Percentiles rank a stretch among this genome's conserved stretches.
Evolutionary conservation across 2,329 filamentous ascomycete genomes (phyloP).

Genomic region (Byssochlamys sp.): DNA sequence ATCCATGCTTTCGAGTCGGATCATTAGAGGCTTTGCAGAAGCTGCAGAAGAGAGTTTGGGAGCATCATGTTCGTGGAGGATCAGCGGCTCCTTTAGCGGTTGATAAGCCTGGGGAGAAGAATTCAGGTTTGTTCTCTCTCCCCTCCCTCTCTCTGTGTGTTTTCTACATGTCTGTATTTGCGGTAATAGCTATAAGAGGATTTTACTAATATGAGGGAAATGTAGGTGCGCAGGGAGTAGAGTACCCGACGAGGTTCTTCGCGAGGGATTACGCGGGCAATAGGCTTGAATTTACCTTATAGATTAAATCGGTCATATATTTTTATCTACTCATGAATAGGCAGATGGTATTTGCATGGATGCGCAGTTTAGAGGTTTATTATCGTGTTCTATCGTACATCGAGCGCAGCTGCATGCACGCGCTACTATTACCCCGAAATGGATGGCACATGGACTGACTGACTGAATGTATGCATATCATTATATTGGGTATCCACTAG

Average conservation of each 20-base stretch:
- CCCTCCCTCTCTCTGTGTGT: background rate
- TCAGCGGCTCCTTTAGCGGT: conserved; percentile 44
- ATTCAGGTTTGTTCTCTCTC: conserved; percentile 24
- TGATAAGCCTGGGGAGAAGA: conserved; percentile 45
- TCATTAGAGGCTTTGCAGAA: conserved; percentile 39
- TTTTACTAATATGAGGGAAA: conserved; percentile 5
- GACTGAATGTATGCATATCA: background rate
- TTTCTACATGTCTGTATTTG: conserved; percentile 5
- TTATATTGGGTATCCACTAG: background rate
- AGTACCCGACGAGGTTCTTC: conserved; percentile 55
- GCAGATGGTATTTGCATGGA: too few relatives aligned
- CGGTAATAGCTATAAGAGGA: conserved; percentile 6
- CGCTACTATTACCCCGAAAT: background rate
- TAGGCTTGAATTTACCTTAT: conserved; percentile 45
- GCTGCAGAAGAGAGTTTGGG: conserved; percentile 43
- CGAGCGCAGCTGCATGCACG: background rate
- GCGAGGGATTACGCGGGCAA: conserved; percentile 50
- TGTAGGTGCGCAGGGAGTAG: conserved; percentile 44
- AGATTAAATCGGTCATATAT: background rate
- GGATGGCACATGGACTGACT: background rate
- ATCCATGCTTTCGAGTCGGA: conserved; percentile 51
- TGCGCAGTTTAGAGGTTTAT: too few relatives aligned
- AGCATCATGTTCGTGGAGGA: conserved; percentile 42
- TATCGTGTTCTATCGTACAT: too few relatives aligned
- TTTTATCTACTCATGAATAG: too few relatives aligned